These are phyloP conservation scores for Nakazawaea ambrosiae DNA, from an alignment of 805 yeast genomes.

Conservation along the genomic window DNA sequence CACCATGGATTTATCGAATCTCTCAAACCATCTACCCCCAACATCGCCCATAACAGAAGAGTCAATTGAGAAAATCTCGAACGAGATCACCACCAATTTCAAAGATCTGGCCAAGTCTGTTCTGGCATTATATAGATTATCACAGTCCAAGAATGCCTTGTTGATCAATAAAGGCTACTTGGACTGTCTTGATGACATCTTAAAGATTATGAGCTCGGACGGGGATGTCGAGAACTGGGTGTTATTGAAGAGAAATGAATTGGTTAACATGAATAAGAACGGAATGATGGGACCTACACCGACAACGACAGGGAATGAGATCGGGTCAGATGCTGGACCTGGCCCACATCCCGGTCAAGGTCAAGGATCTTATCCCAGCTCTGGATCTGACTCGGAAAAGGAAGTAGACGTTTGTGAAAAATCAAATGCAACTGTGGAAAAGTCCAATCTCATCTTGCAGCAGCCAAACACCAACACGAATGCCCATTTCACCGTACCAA, in stretches of 20 bases:
- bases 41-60: constrained; percentile 40
- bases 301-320: not conserved
- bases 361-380: too few relatives aligned
- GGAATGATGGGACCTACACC: not conserved
- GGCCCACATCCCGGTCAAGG: too few relatives aligned
- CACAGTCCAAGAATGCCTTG: constrained; percentile 44
- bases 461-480: too few relatives aligned
- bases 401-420: constrained; percentile 29
- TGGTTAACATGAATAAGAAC: constrained; percentile 13
- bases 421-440: not conserved
- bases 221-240: constrained; percentile 51
- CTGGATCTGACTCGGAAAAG: too few relatives aligned
- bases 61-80: constrained; percentile 39
- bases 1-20: constrained; percentile 55
- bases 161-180: constrained; percentile 52
- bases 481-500: not conserved
- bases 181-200: constrained; percentile 52
- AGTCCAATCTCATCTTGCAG: too few relatives aligned
- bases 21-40: constrained; percentile 49
- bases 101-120: constrained; percentile 67
- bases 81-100: constrained; percentile 55
- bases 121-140: constrained; percentile 56
- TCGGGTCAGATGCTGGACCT: too few relatives aligned
- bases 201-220: constrained; percentile 30
- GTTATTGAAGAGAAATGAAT: constrained; percentile 37